Evolutionary conservation across 768 basidiomycete genomes (phyloP), one percentile per base, ranked within the genome.

Genomic region (Daedalea quercina): DNA sequence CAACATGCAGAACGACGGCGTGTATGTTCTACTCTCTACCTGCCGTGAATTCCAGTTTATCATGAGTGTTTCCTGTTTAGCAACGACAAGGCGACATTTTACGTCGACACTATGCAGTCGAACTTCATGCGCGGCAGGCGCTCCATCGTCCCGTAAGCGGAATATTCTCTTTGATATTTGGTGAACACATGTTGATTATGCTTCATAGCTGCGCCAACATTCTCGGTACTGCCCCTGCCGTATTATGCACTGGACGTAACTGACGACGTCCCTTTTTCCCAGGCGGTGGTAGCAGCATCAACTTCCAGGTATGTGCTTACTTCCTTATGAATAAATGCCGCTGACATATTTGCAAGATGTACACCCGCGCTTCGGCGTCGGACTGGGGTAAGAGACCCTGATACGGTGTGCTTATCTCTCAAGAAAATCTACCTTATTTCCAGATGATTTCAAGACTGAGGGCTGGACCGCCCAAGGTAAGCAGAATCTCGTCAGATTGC

Each of bases 31-130:
- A 1, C 11, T 6, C 28, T 31, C 23, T 25, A 47, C 42, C 15
- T 46, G 22, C 4, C 1, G 40, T 2, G n/a, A 23, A 52, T 20
- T 9, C 35, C 51, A n/a, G n/a, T n/a, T n/a, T n/a, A n/a, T n/a
- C n/a, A 9, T 31, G 23, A 6, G 6, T 7, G n/a, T n/a, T 3
- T 15, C 7, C 17, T 9, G 47, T 24, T 25, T 52, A 85, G 83
- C 60, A 86, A 85, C 65, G 82, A 85, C 64, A 85, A 85, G 68
- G 85, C 82, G 1, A 86, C 79, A 6, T 87, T 87, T 70, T 86
- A 86, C 67, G 73, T 70, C 20, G 84, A 87, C 63, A 80, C 79
- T 20, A 73, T 73, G 70, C 67, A 71, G 33, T 84, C 82, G 1
- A 69, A 77, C 2, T 62, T 81, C 60, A 67, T 86, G 48, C 80